Conservation (phyloP, 345 rosid species). For the Boechera stricta region DNA sequence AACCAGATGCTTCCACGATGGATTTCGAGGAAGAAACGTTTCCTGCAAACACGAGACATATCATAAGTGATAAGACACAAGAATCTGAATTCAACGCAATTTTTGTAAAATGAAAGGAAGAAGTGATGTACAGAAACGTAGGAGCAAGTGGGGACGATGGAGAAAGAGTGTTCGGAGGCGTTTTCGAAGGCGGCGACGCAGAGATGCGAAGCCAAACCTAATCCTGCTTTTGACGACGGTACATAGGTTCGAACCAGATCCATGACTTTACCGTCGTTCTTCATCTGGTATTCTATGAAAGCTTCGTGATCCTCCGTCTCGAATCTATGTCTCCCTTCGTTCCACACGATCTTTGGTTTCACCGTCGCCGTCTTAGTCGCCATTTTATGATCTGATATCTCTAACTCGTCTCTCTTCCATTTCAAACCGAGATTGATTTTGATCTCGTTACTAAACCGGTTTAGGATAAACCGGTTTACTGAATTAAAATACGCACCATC, state of each 20-base stretch:
- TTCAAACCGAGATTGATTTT: neutral
- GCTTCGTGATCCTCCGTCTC: slow-evolving; percentile 83
- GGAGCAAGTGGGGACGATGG: slow-evolving; percentile 76
- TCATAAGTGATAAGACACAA: neutral
- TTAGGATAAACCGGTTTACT: neutral
- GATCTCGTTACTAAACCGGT: neutral
- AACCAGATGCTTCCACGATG: slow-evolving; percentile 58
- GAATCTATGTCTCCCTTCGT: slow-evolving; percentile 60
- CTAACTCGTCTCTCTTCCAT: neutral
- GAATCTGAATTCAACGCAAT: neutral
- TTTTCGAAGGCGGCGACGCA: slow-evolving; percentile 70
- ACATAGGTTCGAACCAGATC: slow-evolving; percentile 75
- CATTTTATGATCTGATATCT: neutral
- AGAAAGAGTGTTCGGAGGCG: slow-evolving; percentile 64
- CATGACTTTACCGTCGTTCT: slow-evolving; percentile 57
- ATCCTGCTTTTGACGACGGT: slow-evolving; percentile 72
- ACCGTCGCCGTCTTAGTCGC: slow-evolving; percentile 25
- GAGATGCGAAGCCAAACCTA: slow-evolving; percentile 78
- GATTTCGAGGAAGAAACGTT: slow-evolving; percentile 76
- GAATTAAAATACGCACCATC: neutral
- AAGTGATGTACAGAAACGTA: slow-evolving; percentile 59
- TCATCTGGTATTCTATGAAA: slow-evolving; percentile 60
- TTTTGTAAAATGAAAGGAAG: neutral
- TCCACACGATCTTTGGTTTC: slow-evolving; percentile 67
- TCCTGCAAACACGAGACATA: slow-evolving; percentile 52